phyloP scores from a whole-genome alignment of 2,329 filamentous ascomycete species.

The Ophiostoma ips region DNA sequence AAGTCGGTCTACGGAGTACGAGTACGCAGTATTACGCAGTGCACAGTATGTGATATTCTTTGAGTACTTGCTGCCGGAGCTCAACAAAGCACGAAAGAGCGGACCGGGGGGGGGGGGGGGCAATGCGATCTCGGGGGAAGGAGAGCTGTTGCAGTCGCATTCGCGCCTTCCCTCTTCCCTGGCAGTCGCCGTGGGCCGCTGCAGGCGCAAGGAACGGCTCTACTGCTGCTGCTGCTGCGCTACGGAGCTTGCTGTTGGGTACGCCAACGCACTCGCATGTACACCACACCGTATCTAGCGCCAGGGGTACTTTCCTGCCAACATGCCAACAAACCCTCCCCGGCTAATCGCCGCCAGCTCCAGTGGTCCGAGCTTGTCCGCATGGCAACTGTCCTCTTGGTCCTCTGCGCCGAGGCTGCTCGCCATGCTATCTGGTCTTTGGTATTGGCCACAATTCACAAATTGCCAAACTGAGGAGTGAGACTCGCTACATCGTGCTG shows the following conservation, averaged over 20 bases:
- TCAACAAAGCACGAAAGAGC: neutral
- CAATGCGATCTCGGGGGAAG: constrained; percentile 12
- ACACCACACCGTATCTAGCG: neutral
- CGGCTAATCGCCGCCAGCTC: constrained; percentile 11
- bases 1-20: neutral
- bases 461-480: too few species aligned
- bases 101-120: neutral
- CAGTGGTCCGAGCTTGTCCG: constrained; percentile 13
- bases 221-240: too few species aligned
- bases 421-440: neutral
- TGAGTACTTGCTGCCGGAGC: neutral
- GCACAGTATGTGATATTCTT: too few species aligned
- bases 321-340: too few species aligned
- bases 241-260: too few species aligned
- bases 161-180: neutral
- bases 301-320: constrained; percentile 2
- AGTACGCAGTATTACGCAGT: too few species aligned
- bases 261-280: neutral
- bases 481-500: too few species aligned
- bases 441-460: neutral
- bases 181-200: neutral
- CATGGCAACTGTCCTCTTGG: neutral
- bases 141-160: constrained; percentile 2
- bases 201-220: too few species aligned
- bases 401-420: constrained; percentile 13